Evolutionary conservation across 2,329 filamentous ascomycete species (phyloP).

Genomic region (Chaetomium strumarium): DNA sequence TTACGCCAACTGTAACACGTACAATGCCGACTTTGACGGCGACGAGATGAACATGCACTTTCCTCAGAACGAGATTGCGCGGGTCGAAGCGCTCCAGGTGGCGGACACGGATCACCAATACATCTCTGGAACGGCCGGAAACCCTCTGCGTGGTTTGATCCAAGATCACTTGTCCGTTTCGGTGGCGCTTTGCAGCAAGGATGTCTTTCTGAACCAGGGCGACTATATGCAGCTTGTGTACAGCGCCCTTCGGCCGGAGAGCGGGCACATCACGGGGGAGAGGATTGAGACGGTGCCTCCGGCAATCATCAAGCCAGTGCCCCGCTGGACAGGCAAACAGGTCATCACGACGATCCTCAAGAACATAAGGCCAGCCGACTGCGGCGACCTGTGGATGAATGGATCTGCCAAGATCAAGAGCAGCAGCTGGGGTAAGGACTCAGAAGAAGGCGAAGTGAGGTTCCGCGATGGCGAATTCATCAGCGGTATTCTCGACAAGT

Average conservation of each 20-base stretch:
- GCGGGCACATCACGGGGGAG: constrained; percentile 77
- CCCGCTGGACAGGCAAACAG: constrained; percentile 94
- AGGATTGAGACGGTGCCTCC: constrained; percentile 76
- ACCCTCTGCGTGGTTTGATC: constrained; percentile 90
- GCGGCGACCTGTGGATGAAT: constrained; percentile 70
- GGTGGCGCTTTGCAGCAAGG: constrained; percentile 81
- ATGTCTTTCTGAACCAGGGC: constrained; percentile 81
- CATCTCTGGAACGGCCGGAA: constrained; percentile 85
- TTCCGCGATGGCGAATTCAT: constrained; percentile 85
- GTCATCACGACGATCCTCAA: constrained; percentile 87
- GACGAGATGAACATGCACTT: constrained; percentile 99
- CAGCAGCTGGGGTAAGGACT: constrained; percentile 68
- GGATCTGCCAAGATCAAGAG: constrained; percentile 72
- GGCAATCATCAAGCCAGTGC: constrained; percentile 72
- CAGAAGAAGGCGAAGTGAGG: constrained; percentile 69
- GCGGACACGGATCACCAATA: constrained; percentile 98
- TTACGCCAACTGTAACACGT: constrained; percentile 98
- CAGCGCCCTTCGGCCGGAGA: constrained; percentile 80
- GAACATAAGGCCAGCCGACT: constrained; percentile 77
- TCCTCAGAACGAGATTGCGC: constrained; percentile 90
- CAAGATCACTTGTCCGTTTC: constrained; percentile 98
- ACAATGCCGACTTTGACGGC: constrained; percentile 98
- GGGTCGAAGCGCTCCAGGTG: constrained; percentile 86
- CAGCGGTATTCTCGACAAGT: constrained; percentile 89
- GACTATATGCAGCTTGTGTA: constrained; percentile 96